Evolutionary conservation across 768 basidiomycete genomes (phyloP).

Genomic region (Cantharellus anzutake): DNA sequence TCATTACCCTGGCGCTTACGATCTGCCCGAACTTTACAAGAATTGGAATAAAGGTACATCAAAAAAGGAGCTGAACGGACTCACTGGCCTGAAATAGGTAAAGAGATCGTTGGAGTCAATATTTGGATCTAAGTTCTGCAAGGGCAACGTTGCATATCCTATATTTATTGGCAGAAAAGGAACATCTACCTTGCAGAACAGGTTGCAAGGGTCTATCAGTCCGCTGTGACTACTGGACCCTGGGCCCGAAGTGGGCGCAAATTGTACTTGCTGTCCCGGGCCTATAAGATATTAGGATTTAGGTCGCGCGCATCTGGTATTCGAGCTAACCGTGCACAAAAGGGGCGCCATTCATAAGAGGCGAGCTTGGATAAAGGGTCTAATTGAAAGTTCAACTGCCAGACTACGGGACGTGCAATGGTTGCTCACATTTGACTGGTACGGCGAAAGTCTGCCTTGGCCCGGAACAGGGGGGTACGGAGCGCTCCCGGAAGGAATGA

Average conservation of each 20-base stretch:
- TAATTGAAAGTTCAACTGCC: not conserved
- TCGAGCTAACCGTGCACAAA: not conserved
- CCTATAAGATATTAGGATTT: slow-evolving; percentile 19
- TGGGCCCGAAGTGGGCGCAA: slow-evolving; percentile 52
- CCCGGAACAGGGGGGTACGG: not conserved
- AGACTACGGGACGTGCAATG: not conserved
- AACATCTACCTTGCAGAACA: slow-evolving; percentile 58
- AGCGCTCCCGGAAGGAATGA: slow-evolving; percentile 39
- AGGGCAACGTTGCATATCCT: slow-evolving; percentile 3
- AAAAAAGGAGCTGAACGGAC: not conserved
- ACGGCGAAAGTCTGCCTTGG: not conserved
- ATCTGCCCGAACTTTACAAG: slow-evolving; percentile 59
- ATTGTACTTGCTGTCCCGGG: slow-evolving; percentile 78
- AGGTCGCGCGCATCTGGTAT: not conserved
- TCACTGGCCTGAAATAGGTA: slow-evolving; percentile 60
- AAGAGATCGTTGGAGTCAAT: slow-evolving; percentile 77
- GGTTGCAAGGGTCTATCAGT: slow-evolving; percentile 75
- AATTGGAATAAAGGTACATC: slow-evolving; percentile 1
- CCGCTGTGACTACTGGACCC: slow-evolving; percentile 74
- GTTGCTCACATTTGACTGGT: not conserved
- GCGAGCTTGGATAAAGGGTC: not conserved
- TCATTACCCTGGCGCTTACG: slow-evolving; percentile 86
- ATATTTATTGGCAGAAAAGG: not conserved
- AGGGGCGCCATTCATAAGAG: not conserved
- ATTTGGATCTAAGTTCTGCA: slow-evolving; percentile 64